Evolutionary conservation across 106 monocot genomes (phyloP), one percentile per base, ranked within the genome.

Genomic region (Posidonia australis): DNA sequence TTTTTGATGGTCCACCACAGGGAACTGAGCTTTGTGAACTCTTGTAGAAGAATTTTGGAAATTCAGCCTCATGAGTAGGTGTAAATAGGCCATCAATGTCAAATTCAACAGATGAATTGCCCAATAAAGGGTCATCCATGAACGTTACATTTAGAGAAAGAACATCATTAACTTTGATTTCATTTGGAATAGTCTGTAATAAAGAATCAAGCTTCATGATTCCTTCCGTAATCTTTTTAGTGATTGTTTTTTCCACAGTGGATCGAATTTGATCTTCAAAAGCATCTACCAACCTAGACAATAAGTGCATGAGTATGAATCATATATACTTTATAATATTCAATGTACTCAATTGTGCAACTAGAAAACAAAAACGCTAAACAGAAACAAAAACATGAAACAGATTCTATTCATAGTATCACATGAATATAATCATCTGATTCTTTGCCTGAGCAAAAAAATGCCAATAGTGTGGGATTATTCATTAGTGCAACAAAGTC

Each of bases 71-170:
- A 65, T 66, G 31, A 64, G 76, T 74, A 58, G 76, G 46, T 43
- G 66, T 66, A 75, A 98, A 83, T 31, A 98, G 69, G 5, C 98
- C 98, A 83, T 91, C 70, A 61, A 98, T 77, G 43, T 79, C 75
- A 63, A 98, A 76, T 70, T 83, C 98, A 25, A 91, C 51, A 56
- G 83, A 87, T 21, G 84, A 78, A 49, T 86, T 72, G 48, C 70
- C 69, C 46, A 85, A 71, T n/a, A 79, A 27, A 36, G 90, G 98
- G 29, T 85, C 83, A 70, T 78, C 60, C 28, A 78, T 77, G 65
- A 90, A 72, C 66, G 84, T 98, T 41, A 83, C 79, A 83, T 98
- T 91, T 47, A 98, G 54, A 29, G 86, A 76, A 67, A 74, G 76
- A 77, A 79, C 47, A 29, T 79, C 60, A 60, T 79, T 81, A 48